Evolutionary conservation across 768 basidiomycete genomes (phyloP).

Genomic region (Termitomyces sp.): DNA sequence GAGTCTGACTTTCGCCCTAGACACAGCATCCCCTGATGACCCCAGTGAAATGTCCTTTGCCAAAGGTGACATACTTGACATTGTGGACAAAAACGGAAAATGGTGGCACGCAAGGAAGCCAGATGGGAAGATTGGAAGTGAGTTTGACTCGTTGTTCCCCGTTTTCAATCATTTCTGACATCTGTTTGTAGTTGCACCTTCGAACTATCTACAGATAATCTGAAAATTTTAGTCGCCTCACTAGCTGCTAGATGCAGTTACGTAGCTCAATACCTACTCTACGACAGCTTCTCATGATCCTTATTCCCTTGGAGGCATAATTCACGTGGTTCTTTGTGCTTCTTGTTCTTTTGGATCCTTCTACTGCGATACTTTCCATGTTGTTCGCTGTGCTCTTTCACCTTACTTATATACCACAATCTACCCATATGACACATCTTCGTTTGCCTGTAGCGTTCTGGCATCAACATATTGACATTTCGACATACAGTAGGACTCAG

Average conservation of each 20-base stretch:
- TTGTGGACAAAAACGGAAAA: slow-evolving; percentile 89
- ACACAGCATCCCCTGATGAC: slow-evolving; percentile 91
- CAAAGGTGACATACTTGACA: slow-evolving; percentile 91
- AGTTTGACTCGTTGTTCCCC: slow-evolving; percentile 28
- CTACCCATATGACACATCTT: slow-evolving; percentile 9
- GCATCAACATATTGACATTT: slow-evolving; percentile 5
- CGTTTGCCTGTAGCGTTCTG: background rate
- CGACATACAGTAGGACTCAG: slow-evolving; percentile 11
- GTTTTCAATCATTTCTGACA: slow-evolving; percentile 5
- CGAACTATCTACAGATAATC: slow-evolving; percentile 82
- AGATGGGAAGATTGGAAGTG: slow-evolving; percentile 77
- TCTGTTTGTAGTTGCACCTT: slow-evolving; percentile 62
- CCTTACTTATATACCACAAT: slow-evolving; percentile 14
- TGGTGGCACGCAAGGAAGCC: slow-evolving; percentile 89
- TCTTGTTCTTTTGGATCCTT: slow-evolving; percentile 2
- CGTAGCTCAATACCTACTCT: slow-evolving; percentile 15
- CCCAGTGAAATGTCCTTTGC: slow-evolving; percentile 93
- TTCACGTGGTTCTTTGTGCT: slow-evolving; percentile 3
- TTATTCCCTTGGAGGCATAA: slow-evolving; percentile 4
- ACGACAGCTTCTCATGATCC: slow-evolving; percentile 15
- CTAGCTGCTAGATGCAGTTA: slow-evolving; percentile 8
- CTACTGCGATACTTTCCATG: slow-evolving; percentile 3
- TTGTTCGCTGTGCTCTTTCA: slow-evolving; percentile 10
- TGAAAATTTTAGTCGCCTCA: slow-evolving; percentile 27
- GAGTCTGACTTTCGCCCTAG: slow-evolving; percentile 39